Base-by-base conservation (phyloP, 2,329 filamentous ascomycete genomes). In the Trichoderma breve region DNA sequence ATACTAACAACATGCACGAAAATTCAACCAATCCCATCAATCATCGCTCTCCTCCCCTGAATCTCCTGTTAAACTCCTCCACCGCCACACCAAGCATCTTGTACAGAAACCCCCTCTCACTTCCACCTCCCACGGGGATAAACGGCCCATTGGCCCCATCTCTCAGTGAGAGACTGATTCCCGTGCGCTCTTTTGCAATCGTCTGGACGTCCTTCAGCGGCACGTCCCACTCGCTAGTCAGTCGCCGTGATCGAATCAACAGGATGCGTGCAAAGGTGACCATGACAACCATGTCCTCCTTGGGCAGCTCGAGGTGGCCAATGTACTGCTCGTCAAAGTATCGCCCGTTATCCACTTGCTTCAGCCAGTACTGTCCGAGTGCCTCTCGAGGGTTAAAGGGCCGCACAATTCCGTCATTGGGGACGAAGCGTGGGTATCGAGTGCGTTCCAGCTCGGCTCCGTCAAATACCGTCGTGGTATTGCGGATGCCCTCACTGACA, bases 271-370 rank as follows among this genome's bases (percentile, higher is more conserved):
- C 87, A 80, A 93, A 96, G 11, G 93, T 98, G 73, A 99, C 88
- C 89, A 98, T 93, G 62, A 95, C 92, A 71, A 95, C 90, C 86
- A 94, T 92, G 79, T 97, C 95, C 80, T 96, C 93, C 73, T 91
- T 90, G 12, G 94, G 93, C 30, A 99, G 88, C 82, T 99, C 95
- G 5, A 99, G 86, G 80, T 99, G 97, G 5, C 95, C 97, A 80
- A 99, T 96, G 84, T 99, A 99, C 79, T 94, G 89, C 82, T 99
- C 96, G 83, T 97, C 92, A 88, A 99, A 99, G 86, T 95, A 98
- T 81, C 95, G 96, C 73, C 96, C 96, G 75, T 98, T 96, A 82
- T 99, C 96, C 12, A 97, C 90, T 72, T 97, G 97, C 86, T 99
- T 99, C 75, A 99, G 90, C 97, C 96, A 99, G 85, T 94, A 98